A percentile compares a stretch with the other conserved stretches of the same genome.
These are phyloP conservation scores for Phialemonium atrogriseum DNA, from an alignment of 2,329 filamentous ascomycete species.

Conservation along the genomic window DNA sequence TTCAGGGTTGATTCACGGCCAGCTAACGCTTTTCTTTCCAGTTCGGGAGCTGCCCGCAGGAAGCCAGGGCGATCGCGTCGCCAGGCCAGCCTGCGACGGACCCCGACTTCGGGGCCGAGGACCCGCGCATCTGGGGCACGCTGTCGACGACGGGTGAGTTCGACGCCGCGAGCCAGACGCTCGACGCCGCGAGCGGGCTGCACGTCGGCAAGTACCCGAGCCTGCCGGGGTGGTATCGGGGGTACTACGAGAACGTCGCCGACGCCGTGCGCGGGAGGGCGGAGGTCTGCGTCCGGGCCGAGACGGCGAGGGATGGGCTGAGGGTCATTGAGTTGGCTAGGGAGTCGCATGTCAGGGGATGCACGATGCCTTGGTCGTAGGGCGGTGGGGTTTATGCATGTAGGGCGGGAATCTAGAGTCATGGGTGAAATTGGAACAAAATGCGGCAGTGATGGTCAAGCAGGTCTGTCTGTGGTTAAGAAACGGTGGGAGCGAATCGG, in stretches of 20 bases:
- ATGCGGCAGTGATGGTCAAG: too few relatives aligned
- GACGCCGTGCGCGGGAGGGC: slow-evolving; percentile 27
- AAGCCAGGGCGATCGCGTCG: slow-evolving; percentile 20
- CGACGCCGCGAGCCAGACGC: slow-evolving; percentile 20
- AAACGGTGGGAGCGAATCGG: too few relatives aligned
- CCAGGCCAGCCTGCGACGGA: slow-evolving; percentile 19
- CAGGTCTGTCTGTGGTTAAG: too few relatives aligned
- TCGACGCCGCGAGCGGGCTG: slow-evolving; percentile 19
- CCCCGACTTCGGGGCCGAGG: slow-evolving; percentile 25
- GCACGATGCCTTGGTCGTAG: too few relatives aligned
- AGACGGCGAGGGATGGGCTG: slow-evolving; percentile 28
- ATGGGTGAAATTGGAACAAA: too few relatives aligned
- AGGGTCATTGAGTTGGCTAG: slow-evolving; percentile 32
- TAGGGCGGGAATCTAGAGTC: too few relatives aligned
- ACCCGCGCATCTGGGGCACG: slow-evolving; percentile 24
- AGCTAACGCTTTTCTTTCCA: too few relatives aligned
- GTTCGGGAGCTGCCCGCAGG: slow-evolving; percentile 23
- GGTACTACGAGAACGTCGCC: slow-evolving; percentile 31
- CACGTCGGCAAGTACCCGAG: slow-evolving; percentile 29
- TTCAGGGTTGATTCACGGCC: too few relatives aligned
- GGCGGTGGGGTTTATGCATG: too few relatives aligned
- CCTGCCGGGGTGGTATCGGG: slow-evolving; percentile 27
- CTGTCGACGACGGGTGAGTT: slow-evolving; percentile 29
- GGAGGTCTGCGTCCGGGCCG: slow-evolving; percentile 29
- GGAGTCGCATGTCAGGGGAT: slow-evolving; percentile 18